These are phyloP conservation scores for Leucocoprinus leucothites DNA, from an alignment of 768 basidiomycete species.

Conservation along the genomic window DNA sequence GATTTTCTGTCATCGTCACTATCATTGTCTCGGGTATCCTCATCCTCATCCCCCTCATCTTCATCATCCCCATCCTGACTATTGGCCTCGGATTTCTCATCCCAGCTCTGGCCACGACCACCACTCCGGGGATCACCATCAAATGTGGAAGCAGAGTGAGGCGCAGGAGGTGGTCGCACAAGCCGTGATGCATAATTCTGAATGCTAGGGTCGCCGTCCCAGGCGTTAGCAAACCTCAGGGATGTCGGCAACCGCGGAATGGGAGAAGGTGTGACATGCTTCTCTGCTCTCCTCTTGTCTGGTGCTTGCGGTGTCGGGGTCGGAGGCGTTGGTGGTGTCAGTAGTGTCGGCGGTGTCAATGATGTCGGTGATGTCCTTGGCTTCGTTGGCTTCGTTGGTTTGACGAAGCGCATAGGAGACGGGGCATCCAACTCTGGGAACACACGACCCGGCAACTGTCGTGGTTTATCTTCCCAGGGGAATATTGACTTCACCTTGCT, in stretches of 20 bases:
- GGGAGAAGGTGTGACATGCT: conserved; percentile 34
- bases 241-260: conserved; percentile 51
- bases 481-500: conserved; percentile 77
- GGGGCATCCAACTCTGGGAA: conserved; percentile 68
- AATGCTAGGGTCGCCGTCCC: conserved; percentile 82
- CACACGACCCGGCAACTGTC: conserved; percentile 63
- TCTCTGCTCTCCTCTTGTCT: conserved; percentile 24
- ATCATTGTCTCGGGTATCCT: conserved; percentile 29
- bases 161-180: conserved; percentile 44
- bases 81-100: conserved; percentile 58
- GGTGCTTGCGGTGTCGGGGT: conserved; percentile 29
- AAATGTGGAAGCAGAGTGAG: conserved; percentile 44
- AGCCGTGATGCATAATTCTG: conserved; percentile 68
- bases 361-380: no score
- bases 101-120: conserved; percentile 39
- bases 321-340: neutral
- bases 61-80: conserved; percentile 85
- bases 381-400: conserved; percentile 15
- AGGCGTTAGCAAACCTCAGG: conserved; percentile 74
- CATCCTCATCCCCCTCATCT: conserved; percentile 62
- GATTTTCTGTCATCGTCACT: conserved; percentile 23
- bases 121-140: conserved; percentile 39
- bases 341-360: no score
- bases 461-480: conserved; percentile 90
- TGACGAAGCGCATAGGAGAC: conserved; percentile 42